These are phyloP conservation scores for Nitzschia sp. DNA, from an alignment of 108 stramenopile species.

Conservation along the genomic window DNA sequence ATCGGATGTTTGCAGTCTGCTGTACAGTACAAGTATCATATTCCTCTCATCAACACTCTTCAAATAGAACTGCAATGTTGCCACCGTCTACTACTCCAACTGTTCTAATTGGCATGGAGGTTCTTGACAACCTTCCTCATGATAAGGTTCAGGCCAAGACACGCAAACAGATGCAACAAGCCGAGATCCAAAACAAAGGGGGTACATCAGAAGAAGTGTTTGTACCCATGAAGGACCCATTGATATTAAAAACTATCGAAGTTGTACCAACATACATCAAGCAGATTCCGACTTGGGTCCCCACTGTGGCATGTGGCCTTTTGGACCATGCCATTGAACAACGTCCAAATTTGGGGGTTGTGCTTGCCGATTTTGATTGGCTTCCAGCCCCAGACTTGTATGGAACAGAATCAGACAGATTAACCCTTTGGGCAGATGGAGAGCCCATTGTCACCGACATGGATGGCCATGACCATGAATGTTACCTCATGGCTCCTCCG, in stretches of 20 bases:
- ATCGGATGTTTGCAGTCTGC: not conserved
- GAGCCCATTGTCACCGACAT: constrained; percentile 80
- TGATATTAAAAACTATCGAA: constrained; percentile 51
- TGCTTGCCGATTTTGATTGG: constrained; percentile 84
- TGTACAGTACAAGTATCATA: not conserved
- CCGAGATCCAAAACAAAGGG: constrained; percentile 34
- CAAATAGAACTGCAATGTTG: constrained; percentile 34
- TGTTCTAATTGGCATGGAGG: constrained; percentile 63
- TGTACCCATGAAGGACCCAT: constrained; percentile 59
- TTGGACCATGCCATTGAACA: constrained; percentile 48
- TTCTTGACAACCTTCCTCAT: constrained; percentile 85
- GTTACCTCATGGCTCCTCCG: constrained; percentile 58
- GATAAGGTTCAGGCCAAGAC: constrained; percentile 60
- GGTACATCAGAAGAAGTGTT: constrained; percentile 44
- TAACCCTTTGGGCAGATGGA: constrained; percentile 40
- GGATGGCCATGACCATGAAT: constrained; percentile 64
- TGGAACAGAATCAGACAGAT: not conserved
- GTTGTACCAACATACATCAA: constrained; percentile 34
- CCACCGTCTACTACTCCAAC: constrained; percentile 54
- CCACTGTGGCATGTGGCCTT: constrained; percentile 69
- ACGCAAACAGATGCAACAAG: constrained; percentile 58
- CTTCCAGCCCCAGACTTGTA: constrained; percentile 36
- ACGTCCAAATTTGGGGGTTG: constrained; percentile 58
- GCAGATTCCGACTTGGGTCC: constrained; percentile 58
- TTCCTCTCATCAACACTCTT: constrained; percentile 3